A percentile compares a stretch with the other conserved stretches of the same genome.
phyloP scores from a whole-genome alignment of 192 early-diverging fungal species.

The Rhizophagus sp. region DNA sequence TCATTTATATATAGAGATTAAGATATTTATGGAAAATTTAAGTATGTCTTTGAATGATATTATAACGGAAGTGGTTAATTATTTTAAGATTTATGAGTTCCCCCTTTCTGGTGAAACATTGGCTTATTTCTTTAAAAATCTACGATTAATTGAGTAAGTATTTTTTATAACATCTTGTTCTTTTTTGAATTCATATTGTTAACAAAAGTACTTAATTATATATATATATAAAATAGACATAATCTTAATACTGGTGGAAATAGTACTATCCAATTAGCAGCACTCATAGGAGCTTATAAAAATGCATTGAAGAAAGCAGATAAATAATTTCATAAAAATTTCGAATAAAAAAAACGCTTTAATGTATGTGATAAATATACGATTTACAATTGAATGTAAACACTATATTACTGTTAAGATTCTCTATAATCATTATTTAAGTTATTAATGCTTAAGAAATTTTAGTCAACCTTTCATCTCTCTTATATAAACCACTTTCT shows the following conservation, averaged over 20 bases:
- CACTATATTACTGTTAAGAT: not conserved
- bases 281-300: conserved; percentile 88
- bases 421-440: not conserved
- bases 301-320: conserved; percentile 38
- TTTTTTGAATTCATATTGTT: not conserved
- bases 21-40: conserved; percentile 73
- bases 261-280: conserved; percentile 86
- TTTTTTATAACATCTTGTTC: conserved; percentile 10
- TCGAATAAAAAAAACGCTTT: not conserved
- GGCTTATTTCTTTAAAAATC: conserved; percentile 71
- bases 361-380: not conserved
- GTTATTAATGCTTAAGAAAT: not conserved
- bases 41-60: conserved; percentile 93
- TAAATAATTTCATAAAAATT: not conserved
- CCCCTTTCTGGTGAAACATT: conserved; percentile 72
- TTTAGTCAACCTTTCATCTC: conserved; percentile 22
- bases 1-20: conserved; percentile 58
- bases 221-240: conserved; percentile 52
- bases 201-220: not conserved
- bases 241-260: conserved; percentile 80
- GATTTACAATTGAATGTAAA: not conserved
- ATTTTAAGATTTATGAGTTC: conserved; percentile 50
- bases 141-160: conserved; percentile 89
- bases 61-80: conserved; percentile 73
- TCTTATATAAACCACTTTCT: conserved; percentile 23